These are phyloP conservation scores for Massarina eburnea DNA, from an alignment of 2,329 filamentous ascomycete genomes.

Conservation along the genomic window DNA sequence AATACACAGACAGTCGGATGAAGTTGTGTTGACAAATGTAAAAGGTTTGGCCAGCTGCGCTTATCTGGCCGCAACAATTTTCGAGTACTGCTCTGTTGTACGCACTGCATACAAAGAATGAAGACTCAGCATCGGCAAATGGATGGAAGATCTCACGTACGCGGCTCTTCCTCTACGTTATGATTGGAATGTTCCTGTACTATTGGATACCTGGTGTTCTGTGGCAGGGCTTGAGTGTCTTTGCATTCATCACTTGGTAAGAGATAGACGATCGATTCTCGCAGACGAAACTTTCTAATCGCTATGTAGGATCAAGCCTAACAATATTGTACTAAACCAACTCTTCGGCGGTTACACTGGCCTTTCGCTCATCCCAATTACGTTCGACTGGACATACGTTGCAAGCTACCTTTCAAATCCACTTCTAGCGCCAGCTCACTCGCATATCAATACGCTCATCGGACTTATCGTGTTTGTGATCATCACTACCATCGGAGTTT, in stretches of 20 bases:
- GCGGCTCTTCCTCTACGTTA: conserved; percentile 63
- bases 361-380: conserved; percentile 68
- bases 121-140: conserved; percentile 57
- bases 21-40: neutral
- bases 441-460: conserved; percentile 36
- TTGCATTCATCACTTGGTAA: conserved; percentile 69
- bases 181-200: conserved; percentile 54
- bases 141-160: conserved; percentile 70
- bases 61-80: conserved; percentile 74
- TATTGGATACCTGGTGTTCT: conserved; percentile 60
- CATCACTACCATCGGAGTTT: conserved; percentile 36
- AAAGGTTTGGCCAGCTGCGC: conserved; percentile 63
- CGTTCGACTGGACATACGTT: conserved; percentile 70
- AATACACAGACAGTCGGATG: neutral
- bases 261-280: neutral
- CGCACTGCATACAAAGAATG: conserved; percentile 68
- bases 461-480: conserved; percentile 35
- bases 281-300: neutral
- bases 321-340: conserved; percentile 70
- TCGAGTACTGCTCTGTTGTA: conserved; percentile 69
- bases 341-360: conserved; percentile 71
- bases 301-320: conserved; percentile 57
- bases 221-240: conserved; percentile 68
- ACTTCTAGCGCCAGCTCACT: conserved; percentile 32
- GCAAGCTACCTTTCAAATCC: conserved; percentile 31